Evolutionary conservation across 2,329 filamentous ascomycete species (phyloP).

Genomic region (Dothiorella sarmentorum): DNA sequence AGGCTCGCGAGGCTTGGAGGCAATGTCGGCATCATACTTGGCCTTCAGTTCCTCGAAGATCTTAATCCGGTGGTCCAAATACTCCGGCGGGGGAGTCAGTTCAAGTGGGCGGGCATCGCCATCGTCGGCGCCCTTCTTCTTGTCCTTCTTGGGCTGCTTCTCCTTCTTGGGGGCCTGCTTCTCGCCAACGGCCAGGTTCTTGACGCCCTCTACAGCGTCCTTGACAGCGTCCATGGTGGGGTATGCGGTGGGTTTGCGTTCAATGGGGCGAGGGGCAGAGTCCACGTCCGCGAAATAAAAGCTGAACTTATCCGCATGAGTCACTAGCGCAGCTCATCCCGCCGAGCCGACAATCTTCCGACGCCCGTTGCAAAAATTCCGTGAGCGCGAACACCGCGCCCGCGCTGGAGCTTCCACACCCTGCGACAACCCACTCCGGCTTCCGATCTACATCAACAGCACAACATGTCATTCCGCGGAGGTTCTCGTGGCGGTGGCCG

Average conservation of each 20-base stretch:
- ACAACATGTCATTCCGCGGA: slow-evolving; percentile 61
- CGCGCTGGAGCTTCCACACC: slow-evolving; percentile 12
- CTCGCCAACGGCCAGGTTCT: slow-evolving; percentile 54
- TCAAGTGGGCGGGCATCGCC: slow-evolving; percentile 45
- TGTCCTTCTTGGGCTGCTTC: slow-evolving; percentile 33
- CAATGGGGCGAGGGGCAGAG: slow-evolving; percentile 18
- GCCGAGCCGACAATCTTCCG: slow-evolving; percentile 3
- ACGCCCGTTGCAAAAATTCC: slow-evolving; percentile 16
- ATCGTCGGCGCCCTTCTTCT: slow-evolving; percentile 40
- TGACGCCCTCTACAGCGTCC: slow-evolving; percentile 55
- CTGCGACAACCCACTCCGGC: slow-evolving; percentile 25
- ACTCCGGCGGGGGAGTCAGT: slow-evolving; percentile 61
- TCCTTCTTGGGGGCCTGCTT: slow-evolving; percentile 20
- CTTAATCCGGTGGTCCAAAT: slow-evolving; percentile 77
- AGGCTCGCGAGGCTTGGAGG: slow-evolving; percentile 65
- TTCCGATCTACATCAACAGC: slow-evolving; percentile 22
- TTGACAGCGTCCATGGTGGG: slow-evolving; percentile 50
- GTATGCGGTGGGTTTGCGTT: slow-evolving; percentile 12
- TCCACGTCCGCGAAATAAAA: slow-evolving; percentile 15
- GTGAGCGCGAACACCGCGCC: not conserved
- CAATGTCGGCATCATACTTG: slow-evolving; percentile 73
- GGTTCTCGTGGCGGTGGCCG: slow-evolving; percentile 40
- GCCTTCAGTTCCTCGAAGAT: slow-evolving; percentile 88
- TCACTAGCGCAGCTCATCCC: slow-evolving; percentile 21
- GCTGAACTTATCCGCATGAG: slow-evolving; percentile 8